These are phyloP conservation scores for Silene coronaria DNA, from an alignment of 179 eudicot genomes.

Conservation along the genomic window DNA sequence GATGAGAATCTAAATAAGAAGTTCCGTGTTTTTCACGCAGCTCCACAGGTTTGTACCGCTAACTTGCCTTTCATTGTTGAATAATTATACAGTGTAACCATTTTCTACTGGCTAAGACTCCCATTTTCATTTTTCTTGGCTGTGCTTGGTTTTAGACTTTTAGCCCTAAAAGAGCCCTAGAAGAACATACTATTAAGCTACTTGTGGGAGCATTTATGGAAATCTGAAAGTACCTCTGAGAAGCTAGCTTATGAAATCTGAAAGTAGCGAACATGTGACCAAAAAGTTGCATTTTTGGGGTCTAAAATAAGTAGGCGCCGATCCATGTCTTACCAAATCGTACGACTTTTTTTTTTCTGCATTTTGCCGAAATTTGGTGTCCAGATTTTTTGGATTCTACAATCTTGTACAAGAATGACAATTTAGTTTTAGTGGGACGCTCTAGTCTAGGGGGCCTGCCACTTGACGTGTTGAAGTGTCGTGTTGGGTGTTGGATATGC, in stretches of 20 bases:
- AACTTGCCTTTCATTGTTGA: slow-evolving; percentile 1
- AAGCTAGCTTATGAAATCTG: not conserved
- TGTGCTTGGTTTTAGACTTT: slow-evolving; percentile 1
- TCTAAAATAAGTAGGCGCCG: no score
- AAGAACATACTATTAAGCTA: not conserved
- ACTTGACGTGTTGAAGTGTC: no score
- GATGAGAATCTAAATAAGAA: slow-evolving; percentile 74
- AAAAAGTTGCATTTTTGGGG: no score
- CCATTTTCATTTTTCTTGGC: not conserved
- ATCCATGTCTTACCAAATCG: no score
- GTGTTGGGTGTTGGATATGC: no score
- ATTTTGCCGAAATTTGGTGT: no score
- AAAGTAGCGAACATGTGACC: no score
- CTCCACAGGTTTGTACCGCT: slow-evolving; percentile 67
- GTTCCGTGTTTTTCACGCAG: slow-evolving; percentile 94
- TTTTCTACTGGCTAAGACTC: slow-evolving; percentile 7
- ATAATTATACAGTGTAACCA: not conserved
- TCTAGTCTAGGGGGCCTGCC: no score
- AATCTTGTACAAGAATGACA: no score
- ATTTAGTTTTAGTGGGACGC: no score
- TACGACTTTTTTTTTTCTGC: no score
- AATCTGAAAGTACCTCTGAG: not conserved
- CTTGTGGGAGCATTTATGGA: not conserved
- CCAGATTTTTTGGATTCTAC: no score
- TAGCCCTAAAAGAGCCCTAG: not conserved